Base-by-base conservation (phyloP, 2,329 filamentous ascomycete species). In the Fusarium temperatum region DNA sequence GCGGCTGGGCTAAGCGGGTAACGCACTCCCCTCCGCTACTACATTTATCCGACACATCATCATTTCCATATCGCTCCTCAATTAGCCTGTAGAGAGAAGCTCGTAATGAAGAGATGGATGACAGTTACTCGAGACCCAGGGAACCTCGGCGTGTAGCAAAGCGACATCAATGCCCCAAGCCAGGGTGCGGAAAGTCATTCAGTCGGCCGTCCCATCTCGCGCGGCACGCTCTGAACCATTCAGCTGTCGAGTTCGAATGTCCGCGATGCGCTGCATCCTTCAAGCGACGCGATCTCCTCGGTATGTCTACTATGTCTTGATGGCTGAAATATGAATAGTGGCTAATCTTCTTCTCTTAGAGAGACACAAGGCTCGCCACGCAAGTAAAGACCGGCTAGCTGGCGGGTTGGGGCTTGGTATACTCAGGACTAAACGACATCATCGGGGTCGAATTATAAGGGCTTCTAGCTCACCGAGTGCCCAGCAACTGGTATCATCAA, bases 251-350 rank as follows among this genome's bases (percentile, higher is more conserved):
- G 24, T 55, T 55, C 6, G 51, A 28, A 28, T 55, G 51, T 3
- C 35, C 35, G 2, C 20, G 51, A n/a, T 55, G 51, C 5, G 51
- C 51, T 6, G 35, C 51, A 7, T 54, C 51, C 3, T 54, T 54
- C 24, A 54, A 54, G 10, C 35, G 51, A 8, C 51, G 51, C 5
- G 51, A 54, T 7, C 35, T 54, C 2, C 51, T 54, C 0, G 51
- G 51, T 51, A 11, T 5, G 3, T n/a, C 0, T 3, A 22, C 0
- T 3, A 22, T 11, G 18, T 3, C 17, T 15, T 2, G 4, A 3
- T 10, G 4, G 10, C 2, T 5, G 6, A n/a, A 5, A n/a, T 4
- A 26, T 20, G 17, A 8, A 15, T 0, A 5, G 4, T 4, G 4
- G 8, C 50, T 54, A 11, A 53, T 18, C 3, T 20, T 4, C 4